Conservation (phyloP, 1,139 yeast species). For the Kluyveromyces marxianus region DNA sequence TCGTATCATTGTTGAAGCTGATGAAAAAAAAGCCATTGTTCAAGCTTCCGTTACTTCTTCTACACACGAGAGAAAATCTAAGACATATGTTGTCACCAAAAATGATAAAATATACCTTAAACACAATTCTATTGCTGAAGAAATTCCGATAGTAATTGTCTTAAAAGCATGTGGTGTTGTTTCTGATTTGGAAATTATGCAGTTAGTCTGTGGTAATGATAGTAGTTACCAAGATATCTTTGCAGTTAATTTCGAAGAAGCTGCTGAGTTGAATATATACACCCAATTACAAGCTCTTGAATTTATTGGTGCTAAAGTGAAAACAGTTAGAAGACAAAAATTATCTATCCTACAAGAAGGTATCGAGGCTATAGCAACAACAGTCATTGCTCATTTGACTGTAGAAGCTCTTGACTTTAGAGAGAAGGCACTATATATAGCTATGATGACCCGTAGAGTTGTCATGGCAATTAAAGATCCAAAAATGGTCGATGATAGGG, state of each 20-base stretch:
- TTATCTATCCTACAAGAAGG: constrained; percentile 85
- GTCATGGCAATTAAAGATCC: constrained; percentile 94
- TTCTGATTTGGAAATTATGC: constrained; percentile 88
- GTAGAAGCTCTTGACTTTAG: constrained; percentile 82
- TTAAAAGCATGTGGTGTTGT: constrained; percentile 93
- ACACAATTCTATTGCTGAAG: constrained; percentile 93
- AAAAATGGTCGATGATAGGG: constrained; percentile 93
- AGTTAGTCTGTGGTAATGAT: constrained; percentile 86
- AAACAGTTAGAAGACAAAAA: constrained; percentile 86
- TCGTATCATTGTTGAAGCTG: constrained; percentile 96
- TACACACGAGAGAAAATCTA: constrained; percentile 95
- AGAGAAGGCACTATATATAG: constrained; percentile 89
- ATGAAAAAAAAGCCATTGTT: constrained; percentile 85
- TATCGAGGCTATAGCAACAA: constrained; percentile 93
- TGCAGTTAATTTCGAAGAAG: constrained; percentile 90
- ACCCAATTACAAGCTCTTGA: constrained; percentile 93
- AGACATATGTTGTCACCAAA: constrained; percentile 90
- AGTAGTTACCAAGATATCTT: constrained; percentile 85
- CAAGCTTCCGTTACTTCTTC: constrained; percentile 98
- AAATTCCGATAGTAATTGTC: constrained; percentile 86
- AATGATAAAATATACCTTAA: constrained; percentile 83
- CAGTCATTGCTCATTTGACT: constrained; percentile 90
- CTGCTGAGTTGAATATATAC: constrained; percentile 74
- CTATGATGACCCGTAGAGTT: constrained; percentile 94
- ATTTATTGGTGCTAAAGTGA: constrained; percentile 83